These are phyloP conservation scores for Candida namnaoensis DNA, from an alignment of 805 yeast genomes.

Conservation along the genomic window DNA sequence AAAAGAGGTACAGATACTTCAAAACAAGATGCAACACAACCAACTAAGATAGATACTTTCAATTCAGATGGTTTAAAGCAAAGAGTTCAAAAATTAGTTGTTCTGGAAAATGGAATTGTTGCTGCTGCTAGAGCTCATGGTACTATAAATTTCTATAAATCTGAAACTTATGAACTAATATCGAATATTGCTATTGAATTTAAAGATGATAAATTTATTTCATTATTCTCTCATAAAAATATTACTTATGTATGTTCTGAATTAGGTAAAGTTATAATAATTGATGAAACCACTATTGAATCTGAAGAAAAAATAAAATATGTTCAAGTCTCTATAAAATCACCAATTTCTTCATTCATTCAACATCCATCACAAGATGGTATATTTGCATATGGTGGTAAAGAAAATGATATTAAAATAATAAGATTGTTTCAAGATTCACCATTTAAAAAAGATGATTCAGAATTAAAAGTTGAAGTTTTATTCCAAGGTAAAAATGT, in stretches of 20 bases:
- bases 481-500: constrained; percentile 76
- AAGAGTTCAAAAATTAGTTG: constrained; percentile 27
- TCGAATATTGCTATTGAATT: constrained; percentile 8
- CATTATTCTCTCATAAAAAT: constrained; percentile 21
- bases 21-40: constrained; percentile 54
- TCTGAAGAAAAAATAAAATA: constrained; percentile 5
- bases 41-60: constrained; percentile 40
- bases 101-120: constrained; percentile 25
- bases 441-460: constrained; percentile 19
- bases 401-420: constrained; percentile 64
- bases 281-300: constrained; percentile 11
- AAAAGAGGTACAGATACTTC: constrained; percentile 75
- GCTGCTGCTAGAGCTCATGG: constrained; percentile 40
- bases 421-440: constrained; percentile 26
- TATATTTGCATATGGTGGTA: constrained; percentile 77
- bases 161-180: constrained; percentile 19
- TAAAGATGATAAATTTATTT: constrained; percentile 20
- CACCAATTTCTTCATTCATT: constrained; percentile 39
- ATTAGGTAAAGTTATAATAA: constrained; percentile 25
- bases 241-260: constrained; percentile 23
- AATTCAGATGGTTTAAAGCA: constrained; percentile 30
- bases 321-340: constrained; percentile 23
- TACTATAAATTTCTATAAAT: constrained; percentile 28
- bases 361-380: constrained; percentile 39
- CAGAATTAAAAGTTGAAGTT: constrained; percentile 15